Percentiles rank a stretch among this genome's conserved stretches.
phyloP scores from a whole-genome alignment of 2,329 filamentous ascomycete species.

The Fragosphaeria purpurea region DNA sequence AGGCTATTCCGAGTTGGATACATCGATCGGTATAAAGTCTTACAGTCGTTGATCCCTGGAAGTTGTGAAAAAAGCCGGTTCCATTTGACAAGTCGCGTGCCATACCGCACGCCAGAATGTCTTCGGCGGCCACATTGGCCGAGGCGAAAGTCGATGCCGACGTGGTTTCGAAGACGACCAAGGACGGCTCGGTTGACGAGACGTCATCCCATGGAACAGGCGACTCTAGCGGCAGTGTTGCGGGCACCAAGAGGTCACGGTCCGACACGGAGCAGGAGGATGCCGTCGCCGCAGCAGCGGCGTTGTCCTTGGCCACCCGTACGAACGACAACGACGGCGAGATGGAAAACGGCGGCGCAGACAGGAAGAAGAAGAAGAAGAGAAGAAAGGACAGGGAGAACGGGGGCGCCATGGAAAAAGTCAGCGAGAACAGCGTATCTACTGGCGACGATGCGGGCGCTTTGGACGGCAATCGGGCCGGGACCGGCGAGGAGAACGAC shows the following conservation, averaged over 20 bases:
- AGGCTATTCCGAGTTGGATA: too few species aligned
- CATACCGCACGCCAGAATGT: too few species aligned
- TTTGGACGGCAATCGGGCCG: slow-evolving; percentile 3
- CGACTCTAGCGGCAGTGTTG: neutral
- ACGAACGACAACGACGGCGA: neutral
- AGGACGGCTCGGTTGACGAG: neutral
- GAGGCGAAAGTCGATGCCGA: too few species aligned
- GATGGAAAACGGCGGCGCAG: neutral
- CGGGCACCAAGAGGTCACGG: slow-evolving; percentile 5
- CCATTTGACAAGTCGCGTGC: too few species aligned
- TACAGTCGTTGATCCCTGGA: too few species aligned
- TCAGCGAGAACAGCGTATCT: neutral
- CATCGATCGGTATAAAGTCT: too few species aligned
- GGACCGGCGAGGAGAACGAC: slow-evolving; percentile 21
- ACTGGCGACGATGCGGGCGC: too few species aligned
- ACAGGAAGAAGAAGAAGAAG: slow-evolving; percentile 3
- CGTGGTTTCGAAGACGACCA: too few species aligned
- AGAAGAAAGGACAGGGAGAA: neutral
- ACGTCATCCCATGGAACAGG: neutral
- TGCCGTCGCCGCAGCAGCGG: neutral
- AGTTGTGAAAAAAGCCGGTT: too few species aligned
- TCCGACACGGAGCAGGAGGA: slow-evolving; percentile 4
- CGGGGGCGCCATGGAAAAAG: neutral
- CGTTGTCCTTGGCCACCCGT: neutral
- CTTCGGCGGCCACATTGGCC: too few species aligned